These are phyloP conservation scores for Perkinsus chesapeaki DNA, from an alignment of 169 alveolate species.

Conservation along the genomic window DNA sequence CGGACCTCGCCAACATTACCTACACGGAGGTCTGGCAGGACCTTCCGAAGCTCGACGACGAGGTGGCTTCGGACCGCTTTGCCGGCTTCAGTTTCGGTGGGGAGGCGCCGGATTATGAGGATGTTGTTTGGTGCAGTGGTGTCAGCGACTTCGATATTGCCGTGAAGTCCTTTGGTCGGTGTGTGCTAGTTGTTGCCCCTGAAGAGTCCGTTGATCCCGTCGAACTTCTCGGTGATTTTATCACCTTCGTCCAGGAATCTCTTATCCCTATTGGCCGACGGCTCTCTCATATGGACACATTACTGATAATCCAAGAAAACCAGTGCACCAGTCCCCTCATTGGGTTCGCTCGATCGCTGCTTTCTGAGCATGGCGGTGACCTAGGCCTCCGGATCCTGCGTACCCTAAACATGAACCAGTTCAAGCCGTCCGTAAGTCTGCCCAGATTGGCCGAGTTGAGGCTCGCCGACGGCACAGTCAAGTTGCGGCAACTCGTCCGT, in stretches of 20 bases:
- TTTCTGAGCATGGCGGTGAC: neutral
- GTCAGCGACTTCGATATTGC: neutral
- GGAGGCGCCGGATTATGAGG: neutral
- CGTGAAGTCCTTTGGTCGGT: neutral
- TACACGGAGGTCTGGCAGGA: neutral
- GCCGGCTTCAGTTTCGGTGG: neutral
- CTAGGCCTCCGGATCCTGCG: neutral
- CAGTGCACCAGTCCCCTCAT: neutral
- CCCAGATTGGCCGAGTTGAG: neutral
- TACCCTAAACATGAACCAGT: neutral
- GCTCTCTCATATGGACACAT: neutral
- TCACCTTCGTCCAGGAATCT: neutral
- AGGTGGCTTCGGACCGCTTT: neutral
- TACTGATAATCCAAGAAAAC: neutral
- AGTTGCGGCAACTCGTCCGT: neutral
- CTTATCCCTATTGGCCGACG: neutral
- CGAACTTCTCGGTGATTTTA: neutral
- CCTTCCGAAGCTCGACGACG: neutral
- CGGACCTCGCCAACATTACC: neutral
- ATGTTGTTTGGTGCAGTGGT: neutral
- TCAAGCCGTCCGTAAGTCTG: neutral
- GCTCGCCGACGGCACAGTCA: neutral
- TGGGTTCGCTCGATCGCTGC: neutral
- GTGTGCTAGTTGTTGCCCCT: neutral
- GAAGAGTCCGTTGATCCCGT: neutral